Percentiles rank a stretch among this genome's conserved stretches.
These are phyloP conservation scores for Mycena polygramma DNA, from an alignment of 768 basidiomycete species.

Conservation along the genomic window DNA sequence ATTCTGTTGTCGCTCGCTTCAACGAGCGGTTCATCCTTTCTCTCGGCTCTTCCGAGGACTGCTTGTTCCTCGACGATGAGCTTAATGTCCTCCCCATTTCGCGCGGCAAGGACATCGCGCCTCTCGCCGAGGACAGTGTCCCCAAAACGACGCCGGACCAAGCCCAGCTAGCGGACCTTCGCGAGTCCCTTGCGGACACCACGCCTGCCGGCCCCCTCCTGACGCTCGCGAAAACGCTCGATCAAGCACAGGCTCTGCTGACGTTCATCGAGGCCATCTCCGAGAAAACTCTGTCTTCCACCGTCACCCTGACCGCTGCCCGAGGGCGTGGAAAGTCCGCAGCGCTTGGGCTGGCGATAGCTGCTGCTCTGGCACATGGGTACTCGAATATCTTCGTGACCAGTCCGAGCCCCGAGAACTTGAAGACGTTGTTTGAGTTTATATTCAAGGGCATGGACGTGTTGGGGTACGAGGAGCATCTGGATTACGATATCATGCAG, in stretches of 20 bases:
- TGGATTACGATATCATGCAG: conserved; percentile 97
- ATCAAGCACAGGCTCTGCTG: conserved; percentile 94
- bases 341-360: conserved; percentile 94
- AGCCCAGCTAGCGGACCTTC: conserved; percentile 73
- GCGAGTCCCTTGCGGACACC: conserved; percentile 82
- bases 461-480: conserved; percentile 95
- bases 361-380: conserved; percentile 91
- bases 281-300: conserved; percentile 93
- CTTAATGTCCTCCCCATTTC: conserved; percentile 97
- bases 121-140: conserved; percentile 59
- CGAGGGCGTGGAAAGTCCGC: conserved; percentile 98
- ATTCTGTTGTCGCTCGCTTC: conserved; percentile 92
- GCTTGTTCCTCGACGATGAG: conserved; percentile 96
- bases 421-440: conserved; percentile 98
- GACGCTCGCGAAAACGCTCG: conserved; percentile 90
- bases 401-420: conserved; percentile 96
- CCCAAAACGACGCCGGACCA: conserved; percentile 36
- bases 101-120: conserved; percentile 90
- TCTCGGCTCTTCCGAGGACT: conserved; percentile 92
- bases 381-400: conserved; percentile 99
- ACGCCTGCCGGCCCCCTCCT: conserved; percentile 92
- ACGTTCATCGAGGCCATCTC: conserved; percentile 96
- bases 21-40: conserved; percentile 99
- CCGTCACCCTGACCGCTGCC: conserved; percentile 93
- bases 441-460: conserved; percentile 97